Evolutionary conservation across 225 moss, liverwort and hornwort genomes (phyloP).

Genomic region (Sphagnum tenellum): DNA sequence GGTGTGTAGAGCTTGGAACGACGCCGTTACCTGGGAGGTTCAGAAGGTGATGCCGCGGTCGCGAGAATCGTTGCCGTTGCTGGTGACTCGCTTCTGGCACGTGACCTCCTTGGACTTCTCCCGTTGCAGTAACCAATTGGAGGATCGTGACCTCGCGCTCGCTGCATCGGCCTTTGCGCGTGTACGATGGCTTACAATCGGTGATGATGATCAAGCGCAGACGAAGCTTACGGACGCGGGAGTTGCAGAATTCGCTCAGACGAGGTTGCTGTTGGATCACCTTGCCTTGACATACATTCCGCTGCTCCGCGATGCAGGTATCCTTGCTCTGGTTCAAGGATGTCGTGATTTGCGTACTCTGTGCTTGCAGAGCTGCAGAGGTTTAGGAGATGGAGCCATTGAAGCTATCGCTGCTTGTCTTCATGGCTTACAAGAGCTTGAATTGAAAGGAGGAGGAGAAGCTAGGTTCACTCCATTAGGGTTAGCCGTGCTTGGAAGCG

Average conservation of each 20-base stretch:
- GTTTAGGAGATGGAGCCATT: constrained; percentile 54
- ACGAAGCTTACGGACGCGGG: constrained; percentile 43
- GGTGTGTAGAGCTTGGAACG: constrained; percentile 75
- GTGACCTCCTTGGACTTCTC: constrained; percentile 60
- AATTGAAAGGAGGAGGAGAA: constrained; percentile 62
- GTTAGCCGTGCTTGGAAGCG: constrained; percentile 42
- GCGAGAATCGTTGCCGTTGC: constrained; percentile 29
- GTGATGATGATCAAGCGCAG: constrained; percentile 31
- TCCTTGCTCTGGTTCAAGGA: constrained; percentile 26
- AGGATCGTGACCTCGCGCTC: constrained; percentile 49
- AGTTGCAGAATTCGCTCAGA: constrained; percentile 36
- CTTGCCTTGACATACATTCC: constrained; percentile 38
- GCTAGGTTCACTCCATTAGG: constrained; percentile 59
- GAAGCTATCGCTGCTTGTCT: constrained; percentile 34
- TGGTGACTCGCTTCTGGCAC: constrained; percentile 51
- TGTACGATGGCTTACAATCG: constrained; percentile 38
- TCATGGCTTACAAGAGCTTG: constrained; percentile 40
- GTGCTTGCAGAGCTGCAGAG: constrained; percentile 44
- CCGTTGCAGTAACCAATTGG: constrained; percentile 43
- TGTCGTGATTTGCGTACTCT: constrained; percentile 27
- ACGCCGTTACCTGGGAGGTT: constrained; percentile 64
- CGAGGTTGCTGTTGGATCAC: constrained; percentile 34
- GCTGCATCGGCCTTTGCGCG: constrained; percentile 47
- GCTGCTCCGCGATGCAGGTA: constrained; percentile 28
- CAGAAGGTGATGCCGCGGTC: constrained; percentile 54